Conservation (phyloP, 768 basidiomycete genomes). For the Russula vinacea region DNA sequence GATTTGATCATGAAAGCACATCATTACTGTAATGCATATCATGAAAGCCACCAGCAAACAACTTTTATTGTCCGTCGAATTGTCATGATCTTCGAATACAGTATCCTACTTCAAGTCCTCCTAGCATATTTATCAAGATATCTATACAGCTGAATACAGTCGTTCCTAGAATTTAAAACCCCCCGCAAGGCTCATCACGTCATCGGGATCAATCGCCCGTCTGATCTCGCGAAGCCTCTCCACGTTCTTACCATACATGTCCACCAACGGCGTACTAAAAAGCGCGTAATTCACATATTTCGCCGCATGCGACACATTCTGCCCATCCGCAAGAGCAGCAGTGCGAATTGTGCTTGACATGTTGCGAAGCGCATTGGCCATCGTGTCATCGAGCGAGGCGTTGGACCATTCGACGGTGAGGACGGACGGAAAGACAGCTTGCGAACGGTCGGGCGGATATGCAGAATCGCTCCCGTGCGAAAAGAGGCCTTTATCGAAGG, state of each 20-base stretch:
- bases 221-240: not conserved
- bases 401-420: not conserved
- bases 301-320: not conserved
- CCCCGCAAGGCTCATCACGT: constrained; percentile 10
- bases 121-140: too few species aligned
- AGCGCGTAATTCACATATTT: constrained; percentile 8
- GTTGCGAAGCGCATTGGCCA: constrained; percentile 40
- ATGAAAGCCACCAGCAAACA: too few species aligned
- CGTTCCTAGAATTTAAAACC: not conserved
- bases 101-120: too few species aligned
- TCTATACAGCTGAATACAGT: too few species aligned
- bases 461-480: constrained; percentile 19
- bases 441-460: constrained; percentile 21
- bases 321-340: constrained; percentile 24
- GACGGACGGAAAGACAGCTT: constrained; percentile 8
- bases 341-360: not conserved
- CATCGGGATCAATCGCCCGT: not conserved
- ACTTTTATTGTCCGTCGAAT: too few species aligned
- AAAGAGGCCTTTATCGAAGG: not conserved
- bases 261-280: not conserved
- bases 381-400: constrained; percentile 39
- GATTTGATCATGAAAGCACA: too few species aligned
- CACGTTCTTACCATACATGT: not conserved
- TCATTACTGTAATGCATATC: too few species aligned
- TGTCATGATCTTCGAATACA: too few species aligned